Percentiles rank a stretch among this genome's conserved stretches.
Evolutionary conservation across 345 rosid species (phyloP).

Genomic region (Trapa incisa): DNA sequence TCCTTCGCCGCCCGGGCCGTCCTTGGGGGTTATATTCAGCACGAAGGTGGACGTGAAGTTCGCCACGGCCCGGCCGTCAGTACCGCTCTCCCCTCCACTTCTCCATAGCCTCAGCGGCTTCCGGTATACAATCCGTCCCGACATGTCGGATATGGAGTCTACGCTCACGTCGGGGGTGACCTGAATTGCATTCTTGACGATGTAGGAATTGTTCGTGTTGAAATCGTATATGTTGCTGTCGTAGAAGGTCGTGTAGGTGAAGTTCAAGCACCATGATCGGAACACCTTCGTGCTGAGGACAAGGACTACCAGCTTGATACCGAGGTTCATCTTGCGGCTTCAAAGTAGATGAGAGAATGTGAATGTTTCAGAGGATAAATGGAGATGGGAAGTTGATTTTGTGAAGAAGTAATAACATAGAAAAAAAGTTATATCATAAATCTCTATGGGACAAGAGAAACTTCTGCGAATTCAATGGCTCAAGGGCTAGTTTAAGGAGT

Average conservation of each 20-base stretch:
- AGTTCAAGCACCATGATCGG: constrained; percentile 19
- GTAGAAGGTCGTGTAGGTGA: constrained; percentile 23
- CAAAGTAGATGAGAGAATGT: neutral
- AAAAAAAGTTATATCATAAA: too few species aligned
- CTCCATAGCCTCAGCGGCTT: constrained; percentile 33
- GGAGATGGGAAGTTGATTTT: neutral
- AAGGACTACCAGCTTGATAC: neutral
- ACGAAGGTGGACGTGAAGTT: constrained; percentile 49
- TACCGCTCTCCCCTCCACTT: neutral
- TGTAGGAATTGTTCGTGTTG: constrained; percentile 2
- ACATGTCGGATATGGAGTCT: constrained; percentile 7
- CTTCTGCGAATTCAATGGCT: too few species aligned
- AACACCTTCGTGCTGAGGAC: neutral
- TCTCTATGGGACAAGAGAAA: too few species aligned
- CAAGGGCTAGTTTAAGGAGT: too few species aligned
- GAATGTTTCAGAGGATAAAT: neutral
- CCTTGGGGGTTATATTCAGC: constrained; percentile 26
- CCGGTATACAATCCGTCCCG: constrained; percentile 33
- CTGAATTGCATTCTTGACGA: constrained; percentile 31
- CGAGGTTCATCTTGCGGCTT: neutral
- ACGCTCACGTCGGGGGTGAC: constrained; percentile 39
- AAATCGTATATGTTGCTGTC: neutral
- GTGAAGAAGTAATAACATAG: too few species aligned
- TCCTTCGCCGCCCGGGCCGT: constrained; percentile 54
- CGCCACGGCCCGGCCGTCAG: constrained; percentile 6